These are phyloP conservation scores for Dioscorea alata DNA, from an alignment of 106 monocot genomes.

Conservation along the genomic window DNA sequence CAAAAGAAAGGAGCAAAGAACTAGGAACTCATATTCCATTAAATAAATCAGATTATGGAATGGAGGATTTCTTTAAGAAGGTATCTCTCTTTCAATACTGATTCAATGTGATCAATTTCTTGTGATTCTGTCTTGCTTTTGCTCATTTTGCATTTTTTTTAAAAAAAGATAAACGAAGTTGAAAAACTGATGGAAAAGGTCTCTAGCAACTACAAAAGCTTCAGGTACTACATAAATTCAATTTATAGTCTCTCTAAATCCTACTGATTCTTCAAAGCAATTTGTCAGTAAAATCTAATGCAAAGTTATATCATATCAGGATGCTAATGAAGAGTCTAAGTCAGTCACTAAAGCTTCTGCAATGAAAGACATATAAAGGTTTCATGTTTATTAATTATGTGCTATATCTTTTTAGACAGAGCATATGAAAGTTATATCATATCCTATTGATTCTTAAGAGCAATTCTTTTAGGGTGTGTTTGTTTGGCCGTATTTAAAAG, in stretches of 20 bases:
- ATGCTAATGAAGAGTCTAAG: conserved; percentile 42
- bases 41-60: conserved; percentile 26
- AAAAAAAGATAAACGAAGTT: conserved; percentile 33
- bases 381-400: not conserved
- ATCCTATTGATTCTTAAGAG: too few species aligned
- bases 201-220: conserved; percentile 35
- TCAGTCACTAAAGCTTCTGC: conserved; percentile 51
- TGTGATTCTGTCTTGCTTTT: too few species aligned
- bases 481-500: too few species aligned
- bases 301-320: conserved; percentile 17
- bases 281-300: not conserved
- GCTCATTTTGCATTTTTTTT: too few species aligned
- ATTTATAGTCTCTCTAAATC: not conserved
- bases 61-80: conserved; percentile 39
- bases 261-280: not conserved
- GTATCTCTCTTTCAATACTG: conserved; percentile 1
- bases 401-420: too few species aligned
- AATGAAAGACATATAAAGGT: conserved; percentile 41
- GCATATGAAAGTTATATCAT: too few species aligned
- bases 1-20: conserved; percentile 8
- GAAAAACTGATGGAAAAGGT: conserved; percentile 40
- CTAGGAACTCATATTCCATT: conserved; percentile 13
- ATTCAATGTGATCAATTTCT: too few species aligned
- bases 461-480: too few species aligned
- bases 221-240: conserved; percentile 37